Percentiles rank a stretch among this genome's conserved stretches.
Evolutionary conservation across 495 filamentous ascomycete species (phyloP).

Genomic region (Lineolata rhizophorae): DNA sequence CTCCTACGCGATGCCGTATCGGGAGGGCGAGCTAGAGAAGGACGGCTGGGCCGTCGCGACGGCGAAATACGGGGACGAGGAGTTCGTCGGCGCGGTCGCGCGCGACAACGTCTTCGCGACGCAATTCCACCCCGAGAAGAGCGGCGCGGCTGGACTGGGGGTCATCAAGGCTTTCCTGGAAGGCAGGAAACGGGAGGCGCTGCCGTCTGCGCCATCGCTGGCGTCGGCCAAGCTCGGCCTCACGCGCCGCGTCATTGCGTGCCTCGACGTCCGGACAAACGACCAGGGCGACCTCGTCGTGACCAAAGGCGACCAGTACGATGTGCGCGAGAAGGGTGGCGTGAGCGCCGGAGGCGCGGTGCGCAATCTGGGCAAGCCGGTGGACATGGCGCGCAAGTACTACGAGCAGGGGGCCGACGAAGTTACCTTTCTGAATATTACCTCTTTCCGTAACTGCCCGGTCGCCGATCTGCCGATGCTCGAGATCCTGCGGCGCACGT

Average conservation of each 20-base stretch:
- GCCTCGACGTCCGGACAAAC: slow-evolving; percentile 90
- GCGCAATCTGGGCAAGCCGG: slow-evolving; percentile 85
- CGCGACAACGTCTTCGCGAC: slow-evolving; percentile 71
- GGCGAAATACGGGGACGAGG: slow-evolving; percentile 67
- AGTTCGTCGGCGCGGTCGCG: slow-evolving; percentile 78
- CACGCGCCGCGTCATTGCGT: slow-evolving; percentile 80
- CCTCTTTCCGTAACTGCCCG: slow-evolving; percentile 86
- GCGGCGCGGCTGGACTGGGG: slow-evolving; percentile 65
- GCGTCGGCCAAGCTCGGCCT: slow-evolving; percentile 27
- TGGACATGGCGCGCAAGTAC: slow-evolving; percentile 82
- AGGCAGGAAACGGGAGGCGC: slow-evolving; percentile 29
- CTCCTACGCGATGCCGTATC: slow-evolving; percentile 70
- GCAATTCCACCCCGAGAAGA: slow-evolving; percentile 97
- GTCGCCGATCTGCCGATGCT: slow-evolving; percentile 86
- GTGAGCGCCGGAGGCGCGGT: slow-evolving; percentile 43
- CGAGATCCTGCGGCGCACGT: slow-evolving; percentile 67
- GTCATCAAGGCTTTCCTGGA: slow-evolving; percentile 71
- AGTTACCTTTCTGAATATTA: slow-evolving; percentile 94
- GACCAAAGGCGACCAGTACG: slow-evolving; percentile 96
- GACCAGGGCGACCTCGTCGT: slow-evolving; percentile 90
- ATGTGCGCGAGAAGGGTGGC: slow-evolving; percentile 77
- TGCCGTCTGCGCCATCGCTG: slow-evolving; percentile 12
- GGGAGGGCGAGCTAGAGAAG: slow-evolving; percentile 42
- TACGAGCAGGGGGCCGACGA: slow-evolving; percentile 96
- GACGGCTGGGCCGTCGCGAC: slow-evolving; percentile 79